Base-by-base conservation (phyloP, 2,329 filamentous ascomycete species). In the Diaporthe vaccinii region DNA sequence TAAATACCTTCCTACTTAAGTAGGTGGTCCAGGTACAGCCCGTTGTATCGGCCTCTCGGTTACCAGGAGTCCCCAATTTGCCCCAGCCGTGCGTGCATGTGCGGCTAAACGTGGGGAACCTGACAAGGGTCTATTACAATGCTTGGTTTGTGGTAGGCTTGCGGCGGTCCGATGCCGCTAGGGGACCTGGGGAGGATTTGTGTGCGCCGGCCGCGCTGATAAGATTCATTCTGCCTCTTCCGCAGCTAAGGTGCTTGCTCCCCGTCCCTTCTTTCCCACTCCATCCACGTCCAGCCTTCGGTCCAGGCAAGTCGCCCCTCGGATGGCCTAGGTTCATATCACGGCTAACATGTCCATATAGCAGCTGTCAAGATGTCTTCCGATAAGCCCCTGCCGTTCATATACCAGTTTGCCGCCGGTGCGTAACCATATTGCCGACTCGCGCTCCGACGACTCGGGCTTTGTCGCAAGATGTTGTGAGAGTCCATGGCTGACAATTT, bases 391-490 rank as follows among this genome's bases (percentile, higher is more conserved):
- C 91, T 98, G 80, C 95, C 95, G 76, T 98, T 98, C 86, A 85
- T 92, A 80, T 98, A 98, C 92, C 96, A 98, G 88, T 98, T 98
- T 89, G 94, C 93, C 84, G 96, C 96, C 83, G 96, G 96, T 92
- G 83, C 83, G 91, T 87, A 78, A n/a, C 79, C 79, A 77, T 79
- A 78, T 49, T 70, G 61, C 65, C 75, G 34, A 53, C 73, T 75
- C 59, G 62, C 28, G 41, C 10, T 5, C 41, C 61, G n/a, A 62
- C 39, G 59, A 46, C 61, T n/a, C 41, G 61, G 61, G 65, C n/a
- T 2, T 72, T 77, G 79, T 78, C 74, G 78, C 76, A 79, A 79
- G 46, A 77, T 69, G 73, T 44, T 55, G 61, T 34, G 59, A 68
- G 31, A 77, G 72, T 73, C 72, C 76, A 65, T 77, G 73, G 78